Percentiles rank a stretch among this genome's conserved stretches.
phyloP scores from a whole-genome alignment of 2,329 filamentous ascomycete species.

The Microcera coccophila region DNA sequence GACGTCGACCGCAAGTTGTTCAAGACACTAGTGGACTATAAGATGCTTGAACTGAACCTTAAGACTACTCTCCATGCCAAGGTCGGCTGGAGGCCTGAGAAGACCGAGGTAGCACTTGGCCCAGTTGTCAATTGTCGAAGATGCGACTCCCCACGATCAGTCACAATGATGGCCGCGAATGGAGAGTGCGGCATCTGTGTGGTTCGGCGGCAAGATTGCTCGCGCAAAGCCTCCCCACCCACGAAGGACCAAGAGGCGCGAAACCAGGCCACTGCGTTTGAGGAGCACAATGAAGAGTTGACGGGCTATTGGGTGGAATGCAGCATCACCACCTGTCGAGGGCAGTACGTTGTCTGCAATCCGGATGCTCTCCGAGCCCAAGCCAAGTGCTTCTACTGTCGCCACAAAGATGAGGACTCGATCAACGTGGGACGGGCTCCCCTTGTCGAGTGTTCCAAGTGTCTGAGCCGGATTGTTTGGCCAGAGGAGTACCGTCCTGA shows the following conservation, averaged over 20 bases:
- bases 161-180: slow-evolving; percentile 43
- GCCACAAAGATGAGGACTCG: slow-evolving; percentile 20
- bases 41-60: slow-evolving; percentile 44
- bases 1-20: slow-evolving; percentile 40
- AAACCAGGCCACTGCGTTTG: slow-evolving; percentile 28
- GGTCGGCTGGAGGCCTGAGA: slow-evolving; percentile 45
- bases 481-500: slow-evolving; percentile 40
- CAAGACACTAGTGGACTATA: slow-evolving; percentile 43
- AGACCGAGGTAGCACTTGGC: slow-evolving; percentile 41
- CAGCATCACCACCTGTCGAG: slow-evolving; percentile 38
- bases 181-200: slow-evolving; percentile 42
- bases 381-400: slow-evolving; percentile 49
- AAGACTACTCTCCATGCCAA: slow-evolving; percentile 40
- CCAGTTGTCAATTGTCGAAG: slow-evolving; percentile 38
- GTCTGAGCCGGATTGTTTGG: slow-evolving; percentile 46
- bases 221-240: slow-evolving; percentile 17
- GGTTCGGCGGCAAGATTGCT: slow-evolving; percentile 12
- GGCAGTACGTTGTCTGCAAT: slow-evolving; percentile 50
- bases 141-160: slow-evolving; percentile 45
- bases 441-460: slow-evolving; percentile 42
- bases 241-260: slow-evolving; percentile 21
- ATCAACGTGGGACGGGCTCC: slow-evolving; percentile 29
- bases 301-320: slow-evolving; percentile 47
- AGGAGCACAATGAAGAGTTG: slow-evolving; percentile 29
- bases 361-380: slow-evolving; percentile 38